Evolutionary conservation across 1,284 basidiomycete genomes (phyloP).

Genomic region (Marasmius oreades): DNA sequence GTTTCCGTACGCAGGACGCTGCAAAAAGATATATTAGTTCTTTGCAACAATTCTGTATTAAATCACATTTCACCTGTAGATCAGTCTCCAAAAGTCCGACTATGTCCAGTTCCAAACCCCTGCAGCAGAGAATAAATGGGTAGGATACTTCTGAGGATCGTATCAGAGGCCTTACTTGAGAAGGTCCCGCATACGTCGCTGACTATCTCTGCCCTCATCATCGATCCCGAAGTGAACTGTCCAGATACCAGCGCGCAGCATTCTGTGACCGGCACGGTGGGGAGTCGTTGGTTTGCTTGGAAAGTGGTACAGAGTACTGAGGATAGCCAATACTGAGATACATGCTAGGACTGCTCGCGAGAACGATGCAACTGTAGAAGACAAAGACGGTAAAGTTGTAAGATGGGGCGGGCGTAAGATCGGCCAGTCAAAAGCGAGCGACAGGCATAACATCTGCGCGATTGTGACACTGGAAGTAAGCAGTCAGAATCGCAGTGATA

Average conservation of each 20-base stretch:
- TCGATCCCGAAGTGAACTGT: conserved; percentile 91
- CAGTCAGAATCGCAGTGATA: conserved; percentile 1
- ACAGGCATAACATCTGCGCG: conserved; percentile 47
- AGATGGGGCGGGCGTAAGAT: conserved; percentile 6
- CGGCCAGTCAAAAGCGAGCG: conserved; percentile 44
- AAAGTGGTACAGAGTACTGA: conserved; percentile 51
- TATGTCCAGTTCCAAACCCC: conserved; percentile 81
- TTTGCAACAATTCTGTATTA: neutral
- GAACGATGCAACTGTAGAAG: conserved; percentile 19
- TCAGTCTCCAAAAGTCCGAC: conserved; percentile 87
- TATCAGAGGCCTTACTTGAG: conserved; percentile 43
- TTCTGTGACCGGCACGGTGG: conserved; percentile 61
- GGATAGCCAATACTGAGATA: conserved; percentile 46
- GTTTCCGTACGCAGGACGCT: conserved; percentile 88
- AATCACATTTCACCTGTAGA: conserved; percentile 57
- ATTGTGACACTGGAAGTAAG: conserved; percentile 41
- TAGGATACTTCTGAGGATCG: conserved; percentile 6
- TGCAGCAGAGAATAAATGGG: conserved; percentile 19
- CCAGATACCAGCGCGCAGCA: conserved; percentile 90
- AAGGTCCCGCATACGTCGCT: conserved; percentile 73
- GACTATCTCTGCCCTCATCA: conserved; percentile 80
- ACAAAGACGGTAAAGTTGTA: conserved; percentile 6
- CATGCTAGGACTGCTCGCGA: conserved; percentile 34
- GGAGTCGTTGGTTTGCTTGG: conserved; percentile 50
- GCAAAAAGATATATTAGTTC: conserved; percentile 4